Percentiles rank a stretch among this genome's conserved stretches.
Evolutionary conservation across 2,329 filamentous ascomycete genomes (phyloP).

Genomic region (Colletotrichum sp.): DNA sequence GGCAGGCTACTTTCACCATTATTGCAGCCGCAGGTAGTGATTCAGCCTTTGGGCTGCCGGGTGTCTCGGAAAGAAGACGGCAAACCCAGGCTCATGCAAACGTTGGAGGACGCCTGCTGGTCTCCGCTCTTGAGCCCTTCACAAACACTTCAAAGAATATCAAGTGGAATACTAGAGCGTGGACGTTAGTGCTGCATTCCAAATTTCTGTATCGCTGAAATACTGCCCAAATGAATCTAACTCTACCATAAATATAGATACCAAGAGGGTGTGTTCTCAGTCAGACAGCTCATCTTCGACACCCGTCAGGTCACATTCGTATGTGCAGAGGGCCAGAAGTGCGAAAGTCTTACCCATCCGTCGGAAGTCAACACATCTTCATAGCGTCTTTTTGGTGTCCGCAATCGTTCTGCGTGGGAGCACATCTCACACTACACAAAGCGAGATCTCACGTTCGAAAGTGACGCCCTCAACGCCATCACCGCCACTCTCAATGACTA

Average conservation of each 20-base stretch:
- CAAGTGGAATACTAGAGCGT: background rate
- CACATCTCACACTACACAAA: background rate
- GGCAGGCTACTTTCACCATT: background rate
- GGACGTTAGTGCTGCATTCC: background rate
- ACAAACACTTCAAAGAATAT: fast-evolving
- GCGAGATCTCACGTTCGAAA: background rate
- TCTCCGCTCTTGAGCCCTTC: background rate
- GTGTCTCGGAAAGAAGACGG: background rate
- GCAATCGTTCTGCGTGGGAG: background rate
- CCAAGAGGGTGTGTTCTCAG: background rate
- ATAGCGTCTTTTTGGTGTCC: background rate
- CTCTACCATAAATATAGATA: background rate
- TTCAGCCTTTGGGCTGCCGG: background rate
- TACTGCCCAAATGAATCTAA: fast-evolving
- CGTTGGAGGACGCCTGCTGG: background rate
- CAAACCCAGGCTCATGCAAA: background rate
- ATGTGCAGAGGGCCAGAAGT: background rate
- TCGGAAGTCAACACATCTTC: background rate
- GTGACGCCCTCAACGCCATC: background rate
- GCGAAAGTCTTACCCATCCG: background rate
- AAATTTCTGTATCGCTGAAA: background rate
- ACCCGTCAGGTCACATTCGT: background rate
- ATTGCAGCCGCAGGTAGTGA: fast-evolving
- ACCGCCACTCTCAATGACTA: background rate
- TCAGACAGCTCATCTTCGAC: background rate